A percentile compares a stretch with the other conserved stretches of the same genome.
Conservation (phyloP, 2,329 filamentous ascomycete genomes). For the Aurifilum marmelostoma region DNA sequence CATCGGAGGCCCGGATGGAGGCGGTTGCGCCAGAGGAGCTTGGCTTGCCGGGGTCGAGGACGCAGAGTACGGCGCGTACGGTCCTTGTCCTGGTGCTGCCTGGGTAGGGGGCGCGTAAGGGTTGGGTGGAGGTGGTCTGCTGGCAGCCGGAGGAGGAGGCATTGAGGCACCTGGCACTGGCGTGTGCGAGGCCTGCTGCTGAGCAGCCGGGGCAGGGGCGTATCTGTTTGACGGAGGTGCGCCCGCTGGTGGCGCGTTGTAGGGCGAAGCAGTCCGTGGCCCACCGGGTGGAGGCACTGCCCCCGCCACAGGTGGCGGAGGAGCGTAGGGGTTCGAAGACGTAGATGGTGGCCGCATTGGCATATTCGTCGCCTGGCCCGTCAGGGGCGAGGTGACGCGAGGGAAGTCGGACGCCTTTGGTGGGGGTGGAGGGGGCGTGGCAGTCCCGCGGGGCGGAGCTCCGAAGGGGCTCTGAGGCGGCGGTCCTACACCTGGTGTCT, state of each 20-base stretch:
- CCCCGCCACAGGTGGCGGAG: slow-evolving; percentile 50
- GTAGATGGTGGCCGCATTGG: slow-evolving; percentile 58
- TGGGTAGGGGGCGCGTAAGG: slow-evolving; percentile 50
- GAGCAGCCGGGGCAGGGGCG: slow-evolving; percentile 66
- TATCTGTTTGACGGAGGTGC: slow-evolving; percentile 76
- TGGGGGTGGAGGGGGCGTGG: slow-evolving; percentile 78
- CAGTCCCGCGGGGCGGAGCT: slow-evolving; percentile 57
- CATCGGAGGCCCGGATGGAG: slow-evolving; percentile 42
- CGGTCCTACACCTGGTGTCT: slow-evolving; percentile 46
- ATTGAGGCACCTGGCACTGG: slow-evolving; percentile 40
- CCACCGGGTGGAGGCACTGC: slow-evolving; percentile 56
- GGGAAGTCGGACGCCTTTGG: slow-evolving; percentile 72
- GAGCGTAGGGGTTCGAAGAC: slow-evolving; percentile 66
- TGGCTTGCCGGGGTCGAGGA: slow-evolving; percentile 44
- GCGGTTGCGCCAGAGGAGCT: slow-evolving; percentile 45
- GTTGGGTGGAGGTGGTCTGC: slow-evolving; percentile 51
- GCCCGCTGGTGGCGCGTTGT: slow-evolving; percentile 75
- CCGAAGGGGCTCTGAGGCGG: slow-evolving; percentile 62
- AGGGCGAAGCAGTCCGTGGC: slow-evolving; percentile 79
- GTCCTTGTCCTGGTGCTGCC: slow-evolving; percentile 38
- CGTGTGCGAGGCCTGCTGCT: slow-evolving; percentile 53
- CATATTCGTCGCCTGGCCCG: slow-evolving; percentile 51
- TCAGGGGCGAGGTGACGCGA: slow-evolving; percentile 73
- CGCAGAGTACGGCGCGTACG: slow-evolving; percentile 60
- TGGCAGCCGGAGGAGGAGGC: slow-evolving; percentile 46